Conservation (phyloP, 345 rosid species). For the Turnera subulata region DNA sequence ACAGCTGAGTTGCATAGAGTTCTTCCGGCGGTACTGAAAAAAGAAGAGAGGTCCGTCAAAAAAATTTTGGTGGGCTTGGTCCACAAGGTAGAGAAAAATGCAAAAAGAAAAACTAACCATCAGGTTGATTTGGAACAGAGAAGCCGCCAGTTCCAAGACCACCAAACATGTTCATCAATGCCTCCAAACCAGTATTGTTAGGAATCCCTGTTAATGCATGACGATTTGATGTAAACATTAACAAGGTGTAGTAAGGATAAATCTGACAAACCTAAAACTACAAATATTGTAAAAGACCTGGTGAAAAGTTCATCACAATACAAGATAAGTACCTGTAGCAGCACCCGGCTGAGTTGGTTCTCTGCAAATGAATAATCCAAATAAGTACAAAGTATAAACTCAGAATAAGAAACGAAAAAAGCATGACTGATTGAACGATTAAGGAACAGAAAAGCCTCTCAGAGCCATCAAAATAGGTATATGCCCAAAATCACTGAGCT, state of each 20-base stretch:
- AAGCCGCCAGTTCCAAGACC: conserved; percentile 60
- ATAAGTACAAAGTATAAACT: too few species aligned
- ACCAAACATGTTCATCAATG: conserved; percentile 58
- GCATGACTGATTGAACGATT: too few species aligned
- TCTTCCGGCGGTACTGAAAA: conserved; percentile 53
- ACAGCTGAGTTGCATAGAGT: conserved; percentile 55
- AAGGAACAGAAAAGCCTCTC: too few species aligned
- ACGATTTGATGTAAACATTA: not conserved
- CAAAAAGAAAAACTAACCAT: conserved; percentile 28
- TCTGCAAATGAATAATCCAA: too few species aligned
- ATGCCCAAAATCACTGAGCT: too few species aligned
- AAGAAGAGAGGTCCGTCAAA: conserved; percentile 4
- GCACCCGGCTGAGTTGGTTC: conserved; percentile 42
- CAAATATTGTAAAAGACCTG: not conserved
- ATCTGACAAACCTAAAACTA: too few species aligned
- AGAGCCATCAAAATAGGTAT: too few species aligned
- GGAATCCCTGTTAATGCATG: conserved; percentile 37
- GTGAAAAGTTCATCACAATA: not conserved
- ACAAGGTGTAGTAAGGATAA: not conserved
- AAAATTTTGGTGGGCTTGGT: not conserved
- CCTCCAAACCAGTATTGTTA: conserved; percentile 43
- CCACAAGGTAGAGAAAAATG: not conserved
- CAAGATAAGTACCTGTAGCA: conserved; percentile 39
- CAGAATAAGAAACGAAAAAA: too few species aligned
- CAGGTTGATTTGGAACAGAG: conserved; percentile 42